Percentiles rank a stretch among this genome's conserved stretches.
Evolutionary conservation across 768 basidiomycete species (phyloP).

Genomic region (Naganishia vishniacii): DNA sequence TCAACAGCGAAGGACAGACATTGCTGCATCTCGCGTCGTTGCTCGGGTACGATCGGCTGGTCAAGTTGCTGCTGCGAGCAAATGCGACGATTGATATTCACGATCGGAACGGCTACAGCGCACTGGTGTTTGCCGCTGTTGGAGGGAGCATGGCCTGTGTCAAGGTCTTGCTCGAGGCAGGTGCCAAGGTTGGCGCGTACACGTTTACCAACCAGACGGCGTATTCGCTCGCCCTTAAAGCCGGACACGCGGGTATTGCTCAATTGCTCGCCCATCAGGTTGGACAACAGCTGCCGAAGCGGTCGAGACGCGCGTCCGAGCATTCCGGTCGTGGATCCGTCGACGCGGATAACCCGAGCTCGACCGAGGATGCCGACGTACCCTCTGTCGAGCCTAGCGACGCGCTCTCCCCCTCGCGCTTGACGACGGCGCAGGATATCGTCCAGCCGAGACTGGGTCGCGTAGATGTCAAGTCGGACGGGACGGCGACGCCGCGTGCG

Average conservation of each 20-base stretch:
- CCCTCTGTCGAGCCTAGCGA: neutral
- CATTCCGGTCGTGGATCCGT: conserved; percentile 31
- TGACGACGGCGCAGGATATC: conserved; percentile 23
- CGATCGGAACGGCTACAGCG: conserved; percentile 84
- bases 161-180: conserved; percentile 64
- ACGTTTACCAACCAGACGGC: conserved; percentile 49
- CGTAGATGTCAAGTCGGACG: conserved; percentile 14
- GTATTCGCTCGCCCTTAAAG: conserved; percentile 48
- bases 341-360: conserved; percentile 42
- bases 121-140: conserved; percentile 78
- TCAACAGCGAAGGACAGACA: conserved; percentile 69
- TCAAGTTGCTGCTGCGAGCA: conserved; percentile 64
- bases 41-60: conserved; percentile 67
- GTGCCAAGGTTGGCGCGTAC: conserved; percentile 58
- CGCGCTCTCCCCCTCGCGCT: conserved; percentile 23
- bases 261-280: conserved; percentile 25
- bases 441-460: neutral
- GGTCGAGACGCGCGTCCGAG: neutral
- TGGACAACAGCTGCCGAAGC: neutral
- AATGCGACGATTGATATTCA: conserved; percentile 73
- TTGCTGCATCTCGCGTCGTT: conserved; percentile 80
- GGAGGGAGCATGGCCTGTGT: conserved; percentile 62
- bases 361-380: conserved; percentile 34
- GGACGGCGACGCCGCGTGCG: conserved; percentile 22
- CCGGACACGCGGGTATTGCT: conserved; percentile 48